Evolutionary conservation across 768 basidiomycete genomes (phyloP).

Genomic region (Kwoniella mangroviensis): DNA sequence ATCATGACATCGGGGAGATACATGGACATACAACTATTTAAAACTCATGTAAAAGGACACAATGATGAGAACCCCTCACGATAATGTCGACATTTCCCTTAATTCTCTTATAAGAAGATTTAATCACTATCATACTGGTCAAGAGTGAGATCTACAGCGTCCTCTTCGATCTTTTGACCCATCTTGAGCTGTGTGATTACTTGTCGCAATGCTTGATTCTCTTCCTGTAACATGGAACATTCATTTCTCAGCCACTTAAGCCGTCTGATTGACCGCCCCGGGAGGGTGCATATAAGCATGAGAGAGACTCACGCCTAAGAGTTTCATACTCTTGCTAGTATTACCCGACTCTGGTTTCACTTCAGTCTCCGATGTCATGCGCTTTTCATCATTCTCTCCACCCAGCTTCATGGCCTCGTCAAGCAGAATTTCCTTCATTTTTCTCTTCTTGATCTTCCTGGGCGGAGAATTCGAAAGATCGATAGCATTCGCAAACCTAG

Average conservation of each 20-base stretch:
- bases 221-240: neutral
- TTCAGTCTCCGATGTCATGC: neutral
- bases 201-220: constrained; percentile 4
- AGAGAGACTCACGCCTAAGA: neutral
- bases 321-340: neutral
- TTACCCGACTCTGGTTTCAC: neutral
- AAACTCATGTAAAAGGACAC: too few species aligned
- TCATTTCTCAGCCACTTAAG: too few species aligned
- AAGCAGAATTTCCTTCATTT: neutral
- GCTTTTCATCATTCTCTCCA: neutral
- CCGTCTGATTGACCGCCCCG: too few species aligned
- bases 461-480: neutral
- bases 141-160: constrained; percentile 3
- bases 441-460: neutral
- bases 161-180: neutral
- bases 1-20: neutral
- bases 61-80: too few species aligned
- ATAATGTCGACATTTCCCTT: neutral
- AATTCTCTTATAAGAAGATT: neutral
- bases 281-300: too few species aligned
- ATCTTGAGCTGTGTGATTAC: neutral
- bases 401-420: neutral
- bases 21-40: neutral
- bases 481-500: neutral
- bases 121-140: constrained; percentile 5